phyloP scores from a whole-genome alignment of 768 basidiomycete genomes.

The Suillus occidentalis region DNA sequence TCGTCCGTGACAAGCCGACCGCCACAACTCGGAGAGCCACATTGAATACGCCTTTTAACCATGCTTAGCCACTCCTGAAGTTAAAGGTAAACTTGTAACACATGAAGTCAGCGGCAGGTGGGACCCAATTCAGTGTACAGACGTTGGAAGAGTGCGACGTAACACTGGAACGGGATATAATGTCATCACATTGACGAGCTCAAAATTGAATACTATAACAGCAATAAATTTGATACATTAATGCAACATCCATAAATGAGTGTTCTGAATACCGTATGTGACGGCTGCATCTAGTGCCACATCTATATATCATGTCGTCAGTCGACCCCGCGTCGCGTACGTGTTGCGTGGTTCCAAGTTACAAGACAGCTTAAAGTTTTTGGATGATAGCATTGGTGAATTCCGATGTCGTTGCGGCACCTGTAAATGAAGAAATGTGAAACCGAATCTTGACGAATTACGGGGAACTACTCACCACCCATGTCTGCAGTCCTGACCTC shows the following conservation, averaged over 20 bases:
- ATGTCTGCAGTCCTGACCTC: constrained; percentile 93
- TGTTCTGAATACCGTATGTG: constrained; percentile 9
- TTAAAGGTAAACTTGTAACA: too few relatives aligned
- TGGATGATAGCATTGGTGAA: constrained; percentile 93
- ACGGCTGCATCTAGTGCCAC: constrained; percentile 5
- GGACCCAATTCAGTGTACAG: constrained; percentile 6
- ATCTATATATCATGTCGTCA: neutral
- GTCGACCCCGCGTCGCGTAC: neutral
- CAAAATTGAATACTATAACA: constrained; percentile 13
- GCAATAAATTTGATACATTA: constrained; percentile 25
- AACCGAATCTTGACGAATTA: neutral
- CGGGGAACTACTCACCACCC: constrained; percentile 64
- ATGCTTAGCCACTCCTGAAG: constrained; percentile 7
- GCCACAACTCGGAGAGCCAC: neutral
- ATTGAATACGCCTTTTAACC: constrained; percentile 47
- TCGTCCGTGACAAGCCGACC: neutral
- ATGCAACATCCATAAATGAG: constrained; percentile 6
- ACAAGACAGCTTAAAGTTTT: constrained; percentile 48
- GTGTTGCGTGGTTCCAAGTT: neutral
- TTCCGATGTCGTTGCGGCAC: constrained; percentile 88
- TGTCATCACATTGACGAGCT: constrained; percentile 40
- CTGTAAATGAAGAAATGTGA: constrained; percentile 37
- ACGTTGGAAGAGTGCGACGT: constrained; percentile 55
- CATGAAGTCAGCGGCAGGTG: too few relatives aligned
- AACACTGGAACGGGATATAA: constrained; percentile 45